Conservation (phyloP, 257 asterid species). For the Verbascum thapsus region DNA sequence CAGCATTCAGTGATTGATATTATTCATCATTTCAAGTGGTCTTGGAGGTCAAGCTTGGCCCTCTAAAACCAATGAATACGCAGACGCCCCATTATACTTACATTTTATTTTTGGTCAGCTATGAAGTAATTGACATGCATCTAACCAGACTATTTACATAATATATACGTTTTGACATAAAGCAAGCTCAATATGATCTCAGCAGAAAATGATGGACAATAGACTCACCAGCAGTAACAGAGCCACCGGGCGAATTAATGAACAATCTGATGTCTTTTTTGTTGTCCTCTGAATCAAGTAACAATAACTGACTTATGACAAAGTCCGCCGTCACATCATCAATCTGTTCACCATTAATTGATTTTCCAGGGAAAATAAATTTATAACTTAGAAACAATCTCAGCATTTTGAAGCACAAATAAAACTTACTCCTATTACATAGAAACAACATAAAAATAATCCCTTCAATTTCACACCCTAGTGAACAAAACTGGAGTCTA, state of each 20-base stretch:
- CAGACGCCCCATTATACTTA: too few relatives aligned
- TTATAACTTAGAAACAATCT: conserved; percentile 5
- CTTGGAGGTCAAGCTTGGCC: neutral
- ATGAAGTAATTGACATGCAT: neutral
- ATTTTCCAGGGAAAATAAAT: conserved; percentile 1
- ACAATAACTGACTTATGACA: conserved; percentile 74
- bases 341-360: conserved; percentile 54
- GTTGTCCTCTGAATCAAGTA: conserved; percentile 84
- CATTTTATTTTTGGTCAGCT: neutral
- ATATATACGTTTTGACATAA: neutral
- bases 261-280: conserved; percentile 79
- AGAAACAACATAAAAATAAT: conserved; percentile 1
- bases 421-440: neutral
- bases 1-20: conserved; percentile 15
- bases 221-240: conserved; percentile 87
- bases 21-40: neutral
- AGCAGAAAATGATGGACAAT: conserved; percentile 10
- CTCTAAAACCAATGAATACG: neutral
- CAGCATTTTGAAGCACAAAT: neutral
- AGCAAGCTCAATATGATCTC: neutral
- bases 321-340: conserved; percentile 88
- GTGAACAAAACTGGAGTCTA: neutral
- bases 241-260: conserved; percentile 97
- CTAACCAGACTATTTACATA: neutral
- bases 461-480: neutral